These are phyloP conservation scores for Ceratocystis albifundus DNA, from an alignment of 2,329 filamentous ascomycete genomes.

Conservation along the genomic window DNA sequence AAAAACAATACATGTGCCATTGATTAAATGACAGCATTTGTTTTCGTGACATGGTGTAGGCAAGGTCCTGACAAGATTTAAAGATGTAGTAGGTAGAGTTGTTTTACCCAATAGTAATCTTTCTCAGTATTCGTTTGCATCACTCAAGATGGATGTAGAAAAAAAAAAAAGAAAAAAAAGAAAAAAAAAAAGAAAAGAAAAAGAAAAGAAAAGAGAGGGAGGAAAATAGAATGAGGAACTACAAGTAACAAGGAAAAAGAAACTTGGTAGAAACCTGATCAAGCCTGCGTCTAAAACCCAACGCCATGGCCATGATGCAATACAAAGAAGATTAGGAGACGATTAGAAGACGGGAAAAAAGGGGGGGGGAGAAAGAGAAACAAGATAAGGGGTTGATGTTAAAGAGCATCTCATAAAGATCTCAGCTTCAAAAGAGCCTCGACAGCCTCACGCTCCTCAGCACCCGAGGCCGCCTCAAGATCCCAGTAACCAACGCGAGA, in stretches of 20 bases:
- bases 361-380: neutral
- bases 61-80: too few species aligned
- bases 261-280: constrained; percentile 12
- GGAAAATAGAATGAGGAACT: neutral
- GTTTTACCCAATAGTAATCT: neutral
- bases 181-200: constrained; percentile 13
- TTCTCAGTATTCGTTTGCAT: neutral
- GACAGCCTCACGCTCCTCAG: constrained; percentile 69
- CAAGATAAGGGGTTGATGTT: constrained; percentile 21
- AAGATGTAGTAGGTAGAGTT: neutral
- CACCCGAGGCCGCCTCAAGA: constrained; percentile 44
- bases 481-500: constrained; percentile 25
- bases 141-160: neutral
- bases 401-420: constrained; percentile 49
- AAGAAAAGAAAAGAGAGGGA: constrained; percentile 10
- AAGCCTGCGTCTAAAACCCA: constrained; percentile 15
- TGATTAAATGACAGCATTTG: too few species aligned
- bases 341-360: neutral
- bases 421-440: constrained; percentile 71
- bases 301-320: constrained; percentile 16
- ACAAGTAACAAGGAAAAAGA: constrained; percentile 11
- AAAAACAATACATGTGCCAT: too few species aligned
- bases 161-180: constrained; percentile 16
- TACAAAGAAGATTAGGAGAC: constrained; percentile 14
- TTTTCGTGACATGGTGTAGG: too few species aligned